These are phyloP conservation scores for Clarireedia monteithiana DNA, from an alignment of 2,329 filamentous ascomycete genomes.

Conservation along the genomic window DNA sequence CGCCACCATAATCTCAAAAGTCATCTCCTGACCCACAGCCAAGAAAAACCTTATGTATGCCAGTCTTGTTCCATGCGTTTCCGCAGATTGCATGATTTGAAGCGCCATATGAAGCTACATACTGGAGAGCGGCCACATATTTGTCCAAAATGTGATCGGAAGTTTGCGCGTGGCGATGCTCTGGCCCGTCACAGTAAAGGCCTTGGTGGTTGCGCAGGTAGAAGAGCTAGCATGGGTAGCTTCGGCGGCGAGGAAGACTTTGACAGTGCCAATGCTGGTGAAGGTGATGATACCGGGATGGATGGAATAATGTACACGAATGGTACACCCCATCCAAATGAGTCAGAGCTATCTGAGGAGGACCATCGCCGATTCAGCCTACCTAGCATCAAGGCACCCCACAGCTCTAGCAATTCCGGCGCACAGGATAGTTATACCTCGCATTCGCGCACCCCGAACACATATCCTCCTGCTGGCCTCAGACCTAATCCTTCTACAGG, in stretches of 20 bases:
- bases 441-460: conserved; percentile 61
- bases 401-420: conserved; percentile 44
- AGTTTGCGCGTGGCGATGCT: conserved; percentile 92
- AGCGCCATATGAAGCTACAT: conserved; percentile 92
- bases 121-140: conserved; percentile 94
- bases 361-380: conserved; percentile 59
- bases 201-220: conserved; percentile 87
- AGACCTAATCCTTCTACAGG: conserved; percentile 40
- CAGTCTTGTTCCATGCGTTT: conserved; percentile 91
- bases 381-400: conserved; percentile 67
- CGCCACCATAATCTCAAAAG: conserved; percentile 97
- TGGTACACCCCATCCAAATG: conserved; percentile 43
- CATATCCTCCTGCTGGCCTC: conserved; percentile 65
- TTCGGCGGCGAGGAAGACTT: conserved; percentile 74
- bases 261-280: conserved; percentile 44
- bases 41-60: conserved; percentile 96
- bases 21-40: conserved; percentile 92
- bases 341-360: conserved; percentile 52
- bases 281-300: conserved; percentile 50
- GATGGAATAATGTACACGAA: conserved; percentile 44
- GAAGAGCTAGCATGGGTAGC: conserved; percentile 76
- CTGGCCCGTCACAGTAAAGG: conserved; percentile 93
- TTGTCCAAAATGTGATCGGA: conserved; percentile 87
- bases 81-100: conserved; percentile 85
- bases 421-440: conserved; percentile 34